Conservation (phyloP, 306 rosid species). For the Gleditsia sinensis region DNA sequence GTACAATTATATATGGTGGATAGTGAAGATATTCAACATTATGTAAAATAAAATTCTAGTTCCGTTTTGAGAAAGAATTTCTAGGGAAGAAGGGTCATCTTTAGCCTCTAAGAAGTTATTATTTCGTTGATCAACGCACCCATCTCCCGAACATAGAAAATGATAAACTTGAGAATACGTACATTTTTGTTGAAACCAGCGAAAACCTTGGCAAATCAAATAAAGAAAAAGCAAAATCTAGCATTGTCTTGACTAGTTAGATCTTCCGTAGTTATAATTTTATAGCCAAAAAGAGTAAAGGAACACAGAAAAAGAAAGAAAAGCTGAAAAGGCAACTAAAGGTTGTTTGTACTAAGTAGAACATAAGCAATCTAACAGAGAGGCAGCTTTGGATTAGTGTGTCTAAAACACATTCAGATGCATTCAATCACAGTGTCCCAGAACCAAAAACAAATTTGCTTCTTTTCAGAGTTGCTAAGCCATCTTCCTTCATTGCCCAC, state of each 20-base stretch:
- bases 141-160: not conserved
- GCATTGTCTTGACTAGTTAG: not conserved
- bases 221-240: not conserved
- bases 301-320: constrained; percentile 4
- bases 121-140: not conserved
- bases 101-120: not conserved
- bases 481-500: not conserved
- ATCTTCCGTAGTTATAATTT: not conserved
- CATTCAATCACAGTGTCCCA: constrained; percentile 3
- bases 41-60: not conserved
- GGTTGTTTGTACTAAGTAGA: constrained; percentile 1
- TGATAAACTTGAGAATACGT: not conserved
- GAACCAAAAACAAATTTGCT: not conserved
- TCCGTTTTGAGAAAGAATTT: not conserved
- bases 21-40: not conserved
- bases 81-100: not conserved
- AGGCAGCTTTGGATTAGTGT: not conserved
- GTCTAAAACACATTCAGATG: not conserved
- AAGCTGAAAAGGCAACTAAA: constrained; percentile 17
- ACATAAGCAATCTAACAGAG: not conserved
- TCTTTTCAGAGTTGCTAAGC: not conserved
- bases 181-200: not conserved
- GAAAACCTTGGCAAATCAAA: not conserved
- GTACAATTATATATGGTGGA: too few relatives aligned
- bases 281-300: not conserved